Evolutionary conservation across 1,284 basidiomycete genomes (phyloP), one percentile per base, ranked within the genome.

Genomic region (Leccinum fallax): DNA sequence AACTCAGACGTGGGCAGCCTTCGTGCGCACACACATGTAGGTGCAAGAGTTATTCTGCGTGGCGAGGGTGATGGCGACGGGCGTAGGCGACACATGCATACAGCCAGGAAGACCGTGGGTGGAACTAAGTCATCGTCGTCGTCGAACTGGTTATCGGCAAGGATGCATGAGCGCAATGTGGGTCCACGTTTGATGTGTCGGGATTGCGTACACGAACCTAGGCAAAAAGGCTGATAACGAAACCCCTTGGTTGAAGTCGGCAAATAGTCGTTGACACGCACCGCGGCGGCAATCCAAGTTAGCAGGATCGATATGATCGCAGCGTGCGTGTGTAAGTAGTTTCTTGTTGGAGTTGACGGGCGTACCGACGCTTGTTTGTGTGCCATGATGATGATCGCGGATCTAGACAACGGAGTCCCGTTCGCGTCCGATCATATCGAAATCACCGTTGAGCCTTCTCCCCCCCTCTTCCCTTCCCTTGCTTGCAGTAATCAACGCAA

Each of bases 141-240:
- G 28, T 24, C 24, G 40, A 43, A 43, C n/a, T n/a, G 40, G 2
- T 43, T 43, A 19, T 10, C n/a, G 40, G 10, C 40, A 43, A 43
- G n/a, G 40, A 43, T 1, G 38, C 53, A 34, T 32, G 26, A 24
- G 24, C 30, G 15, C 9, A n/a, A 49, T 19, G 38, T 54, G 19
- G 36, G 26, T 19, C 49, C 65, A 53, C 32, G 43, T 48, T 64
- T 28, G 10, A 19, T 21, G 51, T 32, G 21, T 34, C 26, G 32
- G 30, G 32, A n/a, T n/a, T n/a, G 28, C 26, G 19, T 48, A 67
- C 43, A 32, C 28, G 13, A 55, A 30, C 28, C 28, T 30, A 48
- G 36, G 15, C 24, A 10, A 21, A 10, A 21, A 26, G 8, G 48
- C 19, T 51, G 8, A 8, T 36, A 6, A 65, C 43, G 36, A 54